A percentile compares a stretch with the other conserved stretches of the same genome.
These are phyloP conservation scores for Xerocomellus amylosporus DNA, from an alignment of 768 basidiomycete species.

Conservation along the genomic window DNA sequence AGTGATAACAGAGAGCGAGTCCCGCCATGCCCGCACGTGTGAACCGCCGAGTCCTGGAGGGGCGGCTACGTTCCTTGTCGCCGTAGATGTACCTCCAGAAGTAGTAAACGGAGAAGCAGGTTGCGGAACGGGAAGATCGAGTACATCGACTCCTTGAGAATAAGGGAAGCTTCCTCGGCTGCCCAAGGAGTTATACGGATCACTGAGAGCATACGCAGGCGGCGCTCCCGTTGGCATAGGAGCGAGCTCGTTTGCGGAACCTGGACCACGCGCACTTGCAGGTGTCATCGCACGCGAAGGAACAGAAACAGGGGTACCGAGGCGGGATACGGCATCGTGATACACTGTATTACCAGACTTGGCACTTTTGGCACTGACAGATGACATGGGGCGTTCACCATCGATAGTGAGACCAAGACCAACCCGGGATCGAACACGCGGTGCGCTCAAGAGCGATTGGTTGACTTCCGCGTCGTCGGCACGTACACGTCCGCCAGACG, in stretches of 20 bases:
- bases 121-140: constrained; percentile 58
- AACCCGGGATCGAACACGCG: constrained; percentile 25
- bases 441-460: constrained; percentile 35
- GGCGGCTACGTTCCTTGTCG: constrained; percentile 11
- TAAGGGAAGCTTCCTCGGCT: constrained; percentile 25
- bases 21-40: constrained; percentile 33
- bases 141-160: constrained; percentile 41
- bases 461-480: constrained; percentile 49
- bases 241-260: constrained; percentile 6
- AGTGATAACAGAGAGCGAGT: constrained; percentile 33
- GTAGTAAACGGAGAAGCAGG: constrained; percentile 51
- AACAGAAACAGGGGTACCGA: constrained; percentile 40
- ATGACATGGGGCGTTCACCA: constrained; percentile 54
- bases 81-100: constrained; percentile 33
- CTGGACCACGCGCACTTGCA: constrained; percentile 27
- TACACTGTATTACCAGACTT: constrained; percentile 56
- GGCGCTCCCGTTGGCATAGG: constrained; percentile 27
- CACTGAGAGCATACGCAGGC: constrained; percentile 30
- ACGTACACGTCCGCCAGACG: constrained; percentile 23
- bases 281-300: constrained; percentile 50
- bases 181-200: constrained; percentile 30
- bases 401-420: constrained; percentile 39
- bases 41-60: constrained; percentile 41
- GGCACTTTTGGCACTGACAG: constrained; percentile 52
- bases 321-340: constrained; percentile 55